Conservation (phyloP, 805 yeast species). For the Myxozyma sirexii region DNA sequence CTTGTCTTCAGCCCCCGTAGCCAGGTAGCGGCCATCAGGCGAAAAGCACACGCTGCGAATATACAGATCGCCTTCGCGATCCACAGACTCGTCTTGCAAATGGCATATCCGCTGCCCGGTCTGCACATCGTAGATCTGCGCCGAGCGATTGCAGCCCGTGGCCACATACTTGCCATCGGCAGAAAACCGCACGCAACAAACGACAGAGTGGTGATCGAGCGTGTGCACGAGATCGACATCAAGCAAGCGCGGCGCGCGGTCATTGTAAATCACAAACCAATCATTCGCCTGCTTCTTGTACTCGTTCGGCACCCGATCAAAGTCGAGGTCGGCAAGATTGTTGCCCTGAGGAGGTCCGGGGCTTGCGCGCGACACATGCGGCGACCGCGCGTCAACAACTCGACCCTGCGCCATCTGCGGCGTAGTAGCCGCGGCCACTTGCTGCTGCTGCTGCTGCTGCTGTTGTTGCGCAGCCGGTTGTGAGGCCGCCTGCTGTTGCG, state of each 20-base stretch:
- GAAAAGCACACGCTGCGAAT: constrained; percentile 95
- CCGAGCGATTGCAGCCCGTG: constrained; percentile 94
- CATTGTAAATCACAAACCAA: constrained; percentile 87
- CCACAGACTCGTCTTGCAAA: constrained; percentile 77
- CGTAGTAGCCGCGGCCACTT: constrained; percentile 27
- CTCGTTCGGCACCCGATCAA: constrained; percentile 71
- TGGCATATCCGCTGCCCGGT: constrained; percentile 88
- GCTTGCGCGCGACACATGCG: constrained; percentile 31
- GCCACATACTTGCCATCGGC: constrained; percentile 91
- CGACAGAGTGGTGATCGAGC: constrained; percentile 90
- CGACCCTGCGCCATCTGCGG: constrained; percentile 27
- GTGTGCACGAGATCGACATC: constrained; percentile 90
- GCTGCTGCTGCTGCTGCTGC: constrained; percentile 14
- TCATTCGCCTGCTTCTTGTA: constrained; percentile 81
- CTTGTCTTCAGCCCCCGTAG: constrained; percentile 83
- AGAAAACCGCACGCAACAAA: constrained; percentile 93
- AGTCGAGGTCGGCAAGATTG: constrained; percentile 64
- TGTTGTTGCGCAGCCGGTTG: constrained; percentile 19
- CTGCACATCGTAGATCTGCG: constrained; percentile 90
- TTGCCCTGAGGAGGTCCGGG: constrained; percentile 39
- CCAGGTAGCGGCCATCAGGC: constrained; percentile 90
- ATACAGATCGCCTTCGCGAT: constrained; percentile 78
- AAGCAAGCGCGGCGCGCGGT: constrained; percentile 70
- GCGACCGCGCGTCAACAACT: constrained; percentile 23
- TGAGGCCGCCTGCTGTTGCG: background rate